A percentile compares a stretch with the other conserved stretches of the same genome.
These are phyloP conservation scores for Zygoascus sp. DNA, from an alignment of 1,139 yeast genomes.

Conservation along the genomic window DNA sequence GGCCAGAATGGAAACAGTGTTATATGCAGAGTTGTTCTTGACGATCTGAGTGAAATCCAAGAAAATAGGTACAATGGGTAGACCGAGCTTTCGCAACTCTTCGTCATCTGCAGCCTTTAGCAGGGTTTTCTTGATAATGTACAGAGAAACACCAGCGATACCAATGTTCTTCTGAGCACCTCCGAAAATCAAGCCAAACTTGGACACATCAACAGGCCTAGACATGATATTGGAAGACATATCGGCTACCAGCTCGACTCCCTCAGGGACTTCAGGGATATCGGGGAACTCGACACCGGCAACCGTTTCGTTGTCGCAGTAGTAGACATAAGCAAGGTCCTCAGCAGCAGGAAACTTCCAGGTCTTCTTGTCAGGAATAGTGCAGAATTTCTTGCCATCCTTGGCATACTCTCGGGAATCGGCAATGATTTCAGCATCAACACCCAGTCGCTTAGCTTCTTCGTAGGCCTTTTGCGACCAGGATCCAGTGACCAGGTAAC, in stretches of 20 bases:
- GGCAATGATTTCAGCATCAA: constrained; percentile 64
- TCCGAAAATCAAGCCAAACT: constrained; percentile 74
- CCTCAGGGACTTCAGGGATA: constrained; percentile 51
- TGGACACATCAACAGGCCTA: constrained; percentile 69
- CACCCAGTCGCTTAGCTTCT: constrained; percentile 82
- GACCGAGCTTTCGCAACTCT: constrained; percentile 51
- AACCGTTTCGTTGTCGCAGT: constrained; percentile 96
- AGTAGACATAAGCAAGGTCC: constrained; percentile 75
- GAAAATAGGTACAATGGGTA: constrained; percentile 84
- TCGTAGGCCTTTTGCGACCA: constrained; percentile 89
- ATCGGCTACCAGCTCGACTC: constrained; percentile 83
- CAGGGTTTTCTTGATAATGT: constrained; percentile 77
- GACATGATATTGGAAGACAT: constrained; percentile 92
- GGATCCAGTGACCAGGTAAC: constrained; percentile 84
- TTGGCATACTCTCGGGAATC: constrained; percentile 49
- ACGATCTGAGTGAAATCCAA: constrained; percentile 84
- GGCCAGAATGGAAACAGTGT: constrained; percentile 91
- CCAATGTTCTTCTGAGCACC: constrained; percentile 99
- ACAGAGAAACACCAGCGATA: constrained; percentile 87
- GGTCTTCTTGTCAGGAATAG: constrained; percentile 60
- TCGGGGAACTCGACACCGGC: constrained; percentile 81
- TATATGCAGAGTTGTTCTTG: constrained; percentile 85
- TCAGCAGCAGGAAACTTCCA: constrained; percentile 50
- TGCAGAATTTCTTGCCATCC: constrained; percentile 57
- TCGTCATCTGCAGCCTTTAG: constrained; percentile 64